These are phyloP conservation scores for Hirschfeldia incana DNA, from an alignment of 345 rosid genomes.

Conservation along the genomic window DNA sequence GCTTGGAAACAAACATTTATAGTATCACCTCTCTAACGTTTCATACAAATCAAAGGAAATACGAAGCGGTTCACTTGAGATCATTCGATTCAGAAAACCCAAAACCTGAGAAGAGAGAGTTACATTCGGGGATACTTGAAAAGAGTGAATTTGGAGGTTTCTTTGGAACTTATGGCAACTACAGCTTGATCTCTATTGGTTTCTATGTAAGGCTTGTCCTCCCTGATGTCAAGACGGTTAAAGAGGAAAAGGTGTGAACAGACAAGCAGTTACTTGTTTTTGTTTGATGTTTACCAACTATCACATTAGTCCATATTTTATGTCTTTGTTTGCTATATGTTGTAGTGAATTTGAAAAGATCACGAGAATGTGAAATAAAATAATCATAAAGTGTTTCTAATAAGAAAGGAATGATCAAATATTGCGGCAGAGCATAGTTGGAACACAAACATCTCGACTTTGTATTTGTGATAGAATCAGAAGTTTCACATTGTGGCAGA, in stretches of 20 bases:
- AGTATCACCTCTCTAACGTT: too few relatives aligned
- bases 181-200: background rate
- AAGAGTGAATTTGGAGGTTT: background rate
- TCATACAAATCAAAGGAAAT: background rate
- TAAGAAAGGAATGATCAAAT: too few relatives aligned
- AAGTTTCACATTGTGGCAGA: too few relatives aligned
- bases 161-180: too few relatives aligned
- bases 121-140: background rate
- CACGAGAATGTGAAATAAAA: background rate
- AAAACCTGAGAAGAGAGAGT: background rate
- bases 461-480: too few relatives aligned
- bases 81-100: background rate
- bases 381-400: background rate
- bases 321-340: background rate
- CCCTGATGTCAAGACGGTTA: background rate
- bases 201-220: background rate
- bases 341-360: background rate
- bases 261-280: background rate
- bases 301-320: background rate
- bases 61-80: background rate
- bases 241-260: background rate
- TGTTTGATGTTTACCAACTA: background rate
- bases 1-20: background rate
- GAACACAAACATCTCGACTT: too few relatives aligned
- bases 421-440: too few relatives aligned